Percentiles rank a stretch among this genome's conserved stretches.
Conservation (phyloP, 306 rosid species). For the Prosopis cineraria region DNA sequence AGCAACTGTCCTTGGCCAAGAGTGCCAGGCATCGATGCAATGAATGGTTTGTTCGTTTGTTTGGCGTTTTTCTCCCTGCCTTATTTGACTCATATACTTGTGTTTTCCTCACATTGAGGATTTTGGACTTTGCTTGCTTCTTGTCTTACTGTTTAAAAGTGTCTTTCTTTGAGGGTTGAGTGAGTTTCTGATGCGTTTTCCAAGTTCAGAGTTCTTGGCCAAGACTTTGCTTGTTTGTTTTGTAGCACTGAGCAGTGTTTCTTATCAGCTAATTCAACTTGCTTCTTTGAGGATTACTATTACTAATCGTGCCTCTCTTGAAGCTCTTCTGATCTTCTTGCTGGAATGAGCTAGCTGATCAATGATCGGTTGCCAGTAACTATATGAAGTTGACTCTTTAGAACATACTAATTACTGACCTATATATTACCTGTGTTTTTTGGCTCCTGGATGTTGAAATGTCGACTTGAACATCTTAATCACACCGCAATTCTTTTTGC, state of each 20-base stretch:
- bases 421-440: constrained; percentile 13
- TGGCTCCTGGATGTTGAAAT: constrained; percentile 16
- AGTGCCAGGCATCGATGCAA: constrained; percentile 71
- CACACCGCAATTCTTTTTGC: constrained; percentile 3
- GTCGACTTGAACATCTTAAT: constrained; percentile 13
- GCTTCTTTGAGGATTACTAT: constrained; percentile 18
- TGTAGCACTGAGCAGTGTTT: constrained; percentile 5
- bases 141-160: not conserved
- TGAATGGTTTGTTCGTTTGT: constrained; percentile 77
- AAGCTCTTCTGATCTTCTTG: constrained; percentile 25
- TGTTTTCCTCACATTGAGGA: not conserved
- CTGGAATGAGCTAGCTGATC: constrained; percentile 28
- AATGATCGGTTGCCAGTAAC: constrained; percentile 20
- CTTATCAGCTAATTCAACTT: constrained; percentile 30
- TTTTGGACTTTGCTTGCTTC: constrained; percentile 28
- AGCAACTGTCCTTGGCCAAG: constrained; percentile 70
- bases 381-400: constrained; percentile 3
- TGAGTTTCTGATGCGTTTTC: constrained; percentile 18
- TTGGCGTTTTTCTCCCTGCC: constrained; percentile 1
- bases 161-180: constrained; percentile 18
- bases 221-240: too few species aligned
- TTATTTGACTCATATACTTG: constrained; percentile 15
- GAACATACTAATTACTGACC: constrained; percentile 24
- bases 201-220: not conserved
- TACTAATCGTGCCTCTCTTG: not conserved